These are phyloP conservation scores for Naganishia liquefaciens DNA, from an alignment of 1,284 basidiomycete species.

Conservation along the genomic window DNA sequence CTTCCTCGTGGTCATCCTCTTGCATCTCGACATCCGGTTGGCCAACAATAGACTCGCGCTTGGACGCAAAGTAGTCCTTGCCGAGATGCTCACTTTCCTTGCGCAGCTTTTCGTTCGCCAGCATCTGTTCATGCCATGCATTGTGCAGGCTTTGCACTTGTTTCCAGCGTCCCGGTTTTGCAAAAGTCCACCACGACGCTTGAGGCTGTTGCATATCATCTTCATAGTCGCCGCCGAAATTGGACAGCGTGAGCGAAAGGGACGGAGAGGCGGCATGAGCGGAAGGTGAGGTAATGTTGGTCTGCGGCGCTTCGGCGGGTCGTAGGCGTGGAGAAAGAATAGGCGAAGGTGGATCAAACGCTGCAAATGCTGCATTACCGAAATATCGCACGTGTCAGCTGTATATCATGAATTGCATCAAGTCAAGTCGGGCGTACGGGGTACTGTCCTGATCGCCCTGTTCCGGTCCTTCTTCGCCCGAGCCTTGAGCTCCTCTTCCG, in stretches of 20 bases:
- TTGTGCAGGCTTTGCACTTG: slow-evolving; percentile 16
- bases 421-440: slow-evolving; percentile 12
- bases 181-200: slow-evolving; percentile 34
- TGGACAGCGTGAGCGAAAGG: slow-evolving; percentile 9
- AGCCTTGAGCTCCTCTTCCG: not conserved
- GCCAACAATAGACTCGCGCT: slow-evolving; percentile 11
- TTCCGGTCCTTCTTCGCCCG: not conserved
- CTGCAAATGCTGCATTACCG: slow-evolving; percentile 30
- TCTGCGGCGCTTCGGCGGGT: slow-evolving; percentile 18
- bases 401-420: too few species aligned
- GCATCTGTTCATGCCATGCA: slow-evolving; percentile 22
- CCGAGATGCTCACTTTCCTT: slow-evolving; percentile 27
- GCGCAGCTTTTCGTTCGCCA: slow-evolving; percentile 24
- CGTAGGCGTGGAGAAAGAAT: slow-evolving; percentile 25
- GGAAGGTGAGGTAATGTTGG: slow-evolving; percentile 1
- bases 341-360: slow-evolving; percentile 33
- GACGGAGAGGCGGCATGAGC: not conserved
- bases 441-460: slow-evolving; percentile 22
- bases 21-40: not conserved
- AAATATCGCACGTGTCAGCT: too few species aligned
- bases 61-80: slow-evolving; percentile 28
- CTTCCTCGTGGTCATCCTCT: not conserved
- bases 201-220: slow-evolving; percentile 14
- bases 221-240: not conserved
- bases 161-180: slow-evolving; percentile 21